Base-by-base conservation (phyloP, 495 filamentous ascomycete species). In the Lentithecium fluviatile region DNA sequence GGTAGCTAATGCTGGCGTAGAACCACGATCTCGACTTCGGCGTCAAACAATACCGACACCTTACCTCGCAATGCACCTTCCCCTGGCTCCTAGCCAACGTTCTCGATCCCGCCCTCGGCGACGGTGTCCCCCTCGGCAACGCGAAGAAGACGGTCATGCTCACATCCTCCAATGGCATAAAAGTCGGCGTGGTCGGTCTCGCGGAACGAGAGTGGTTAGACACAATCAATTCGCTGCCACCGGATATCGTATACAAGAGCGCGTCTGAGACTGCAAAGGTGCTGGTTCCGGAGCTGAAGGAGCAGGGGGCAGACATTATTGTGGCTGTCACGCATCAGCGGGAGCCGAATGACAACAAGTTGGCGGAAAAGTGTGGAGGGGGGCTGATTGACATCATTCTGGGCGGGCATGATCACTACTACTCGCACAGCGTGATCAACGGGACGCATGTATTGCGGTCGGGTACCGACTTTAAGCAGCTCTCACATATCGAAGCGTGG, bases 1-100 rank as follows among this genome's bases (percentile, higher is more conserved):
- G n/a, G n/a, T n/a, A n/a, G n/a, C 29, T 32, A 3, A 4, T 32
- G 29, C 29, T 32, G 29, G 3, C 29, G 29, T 58, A 85, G 82
- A 96, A 96, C 70, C 91, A 96, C 72, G 91, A 96, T 70, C 83
- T 96, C 37, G 91, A 96, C 72, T 96, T 96, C 68, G 91, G 91
- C n/a, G 87, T 93, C 19, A 72, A 77, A 10, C 90, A 95, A 69
- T 88, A 89, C 69, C 81, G 79, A 20, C 78, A 93, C 70, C 74
- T 96, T 19, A 80, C 84, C 7, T 77, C 78, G 5, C 84, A 89
- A 67, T 94, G 90, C 76, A 77, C 78, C 19, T 96, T 96, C 59
- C 91, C 91, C 2, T 96, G 91, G 91, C 82, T 96, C 1, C 76
- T 94, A 15, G 90, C 90, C 50, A 95, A 96, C 69, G 83, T 92